Conservation (phyloP, 2,329 filamentous ascomycete species). For the Nothopassalora personata region DNA sequence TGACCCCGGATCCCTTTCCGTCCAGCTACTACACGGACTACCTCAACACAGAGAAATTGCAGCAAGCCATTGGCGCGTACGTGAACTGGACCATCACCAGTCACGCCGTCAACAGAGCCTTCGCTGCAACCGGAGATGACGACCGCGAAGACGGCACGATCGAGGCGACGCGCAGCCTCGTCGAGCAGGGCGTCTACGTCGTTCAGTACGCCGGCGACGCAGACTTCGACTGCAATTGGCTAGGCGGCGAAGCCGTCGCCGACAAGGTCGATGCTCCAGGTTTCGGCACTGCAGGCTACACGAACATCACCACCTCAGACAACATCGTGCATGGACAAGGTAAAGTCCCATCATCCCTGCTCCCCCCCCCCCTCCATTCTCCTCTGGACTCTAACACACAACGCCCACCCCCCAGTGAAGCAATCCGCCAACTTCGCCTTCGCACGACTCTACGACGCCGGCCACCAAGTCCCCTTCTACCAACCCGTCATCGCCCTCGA, state of each 20-base stretch:
- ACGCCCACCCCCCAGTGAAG: constrained; percentile 50
- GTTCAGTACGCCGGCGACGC: constrained; percentile 46
- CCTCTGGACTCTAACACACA: constrained; percentile 42
- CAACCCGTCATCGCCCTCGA: constrained; percentile 44
- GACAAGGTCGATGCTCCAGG: constrained; percentile 38
- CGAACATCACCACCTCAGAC: constrained; percentile 42
- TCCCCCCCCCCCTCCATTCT: constrained; percentile 47
- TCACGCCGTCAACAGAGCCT: constrained; percentile 42
- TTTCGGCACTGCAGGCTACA: constrained; percentile 43
- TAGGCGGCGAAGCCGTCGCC: constrained; percentile 39
- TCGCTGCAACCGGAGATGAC: constrained; percentile 47
- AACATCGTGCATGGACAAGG: constrained; percentile 48
- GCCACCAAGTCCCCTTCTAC: constrained; percentile 51
- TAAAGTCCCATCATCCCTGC: constrained; percentile 44
- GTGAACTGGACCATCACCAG: constrained; percentile 51
- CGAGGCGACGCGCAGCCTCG: constrained; percentile 37
- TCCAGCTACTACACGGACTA: constrained; percentile 49
- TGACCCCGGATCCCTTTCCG: constrained; percentile 54
- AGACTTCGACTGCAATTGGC: constrained; percentile 44
- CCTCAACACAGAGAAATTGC: constrained; percentile 52
- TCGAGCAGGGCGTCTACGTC: constrained; percentile 39
- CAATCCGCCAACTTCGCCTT: constrained; percentile 49
- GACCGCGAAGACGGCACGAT: constrained; percentile 42
- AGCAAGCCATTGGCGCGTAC: constrained; percentile 54
- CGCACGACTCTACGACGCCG: constrained; percentile 45